Evolutionary conservation across 2,329 filamentous ascomycete genomes (phyloP).

Genomic region (Penicillium sp.): DNA sequence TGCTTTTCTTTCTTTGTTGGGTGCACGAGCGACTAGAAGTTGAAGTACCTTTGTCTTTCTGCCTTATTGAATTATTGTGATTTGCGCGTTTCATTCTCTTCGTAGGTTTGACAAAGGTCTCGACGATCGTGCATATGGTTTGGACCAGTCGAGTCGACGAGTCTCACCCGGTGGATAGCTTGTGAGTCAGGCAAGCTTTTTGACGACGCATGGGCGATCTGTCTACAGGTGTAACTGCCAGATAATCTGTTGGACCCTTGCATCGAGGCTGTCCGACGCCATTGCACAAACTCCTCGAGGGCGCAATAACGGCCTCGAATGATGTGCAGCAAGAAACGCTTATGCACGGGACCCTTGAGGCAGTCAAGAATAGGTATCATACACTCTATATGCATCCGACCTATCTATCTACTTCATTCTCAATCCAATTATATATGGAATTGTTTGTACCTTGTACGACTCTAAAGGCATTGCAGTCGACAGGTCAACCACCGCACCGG

Average conservation of each 20-base stretch:
- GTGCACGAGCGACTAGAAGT: neutral
- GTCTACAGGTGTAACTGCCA: neutral
- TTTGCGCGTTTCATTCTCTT: neutral
- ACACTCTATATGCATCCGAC: too few relatives aligned
- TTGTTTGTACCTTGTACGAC: neutral
- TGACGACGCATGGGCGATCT: constrained; percentile 18
- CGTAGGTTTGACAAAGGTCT: neutral
- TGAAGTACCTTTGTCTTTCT: neutral
- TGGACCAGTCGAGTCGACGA: constrained; percentile 22
- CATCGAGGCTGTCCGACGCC: constrained; percentile 17
- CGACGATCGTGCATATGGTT: constrained; percentile 8
- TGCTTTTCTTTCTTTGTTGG: constrained; percentile 1
- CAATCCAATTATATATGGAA: neutral
- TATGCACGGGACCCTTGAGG: neutral
- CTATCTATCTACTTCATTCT: neutral
- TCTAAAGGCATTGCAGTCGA: constrained; percentile 7
- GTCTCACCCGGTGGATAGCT: constrained; percentile 17
- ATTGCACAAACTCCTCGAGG: constrained; percentile 9
- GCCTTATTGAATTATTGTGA: neutral
- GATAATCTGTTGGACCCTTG: constrained; percentile 21
- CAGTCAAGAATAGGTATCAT: neutral
- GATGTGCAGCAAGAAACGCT: neutral
- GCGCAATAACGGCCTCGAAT: neutral
- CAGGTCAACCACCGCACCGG: constrained; percentile 11
- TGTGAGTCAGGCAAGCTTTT: constrained; percentile 16